phyloP scores from a whole-genome alignment of 83 land plant species.

The Diphasiastrum complanatum region DNA sequence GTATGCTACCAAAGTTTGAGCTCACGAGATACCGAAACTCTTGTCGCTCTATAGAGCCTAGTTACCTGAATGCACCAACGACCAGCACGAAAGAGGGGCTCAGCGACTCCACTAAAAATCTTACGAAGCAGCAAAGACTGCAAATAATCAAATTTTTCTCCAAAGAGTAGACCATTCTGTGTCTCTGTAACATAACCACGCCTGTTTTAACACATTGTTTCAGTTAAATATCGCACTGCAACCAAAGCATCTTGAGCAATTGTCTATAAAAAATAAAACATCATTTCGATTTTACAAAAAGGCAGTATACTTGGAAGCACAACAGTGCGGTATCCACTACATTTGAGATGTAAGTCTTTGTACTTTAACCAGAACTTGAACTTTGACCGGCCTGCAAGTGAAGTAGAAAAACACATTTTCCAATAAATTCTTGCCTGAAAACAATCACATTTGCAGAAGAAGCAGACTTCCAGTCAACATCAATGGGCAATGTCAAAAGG shows the following conservation, averaged over 20 bases:
- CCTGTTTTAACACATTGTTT: conserved; percentile 33
- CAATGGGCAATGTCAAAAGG: conserved; percentile 80
- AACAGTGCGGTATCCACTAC: too few species aligned
- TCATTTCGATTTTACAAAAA: too few species aligned
- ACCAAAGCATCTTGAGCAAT: too few species aligned
- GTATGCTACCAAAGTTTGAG: too few species aligned
- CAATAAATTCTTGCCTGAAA: conserved; percentile 45
- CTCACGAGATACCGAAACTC: too few species aligned
- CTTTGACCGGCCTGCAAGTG: not conserved
- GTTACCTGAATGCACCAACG: conserved; percentile 61
- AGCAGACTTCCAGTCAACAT: conserved; percentile 87
- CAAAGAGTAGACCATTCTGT: conserved; percentile 78
- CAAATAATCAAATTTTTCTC: conserved; percentile 80
- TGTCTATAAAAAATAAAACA: too few species aligned
- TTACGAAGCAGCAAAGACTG: conserved; percentile 67
- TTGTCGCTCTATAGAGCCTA: too few species aligned
- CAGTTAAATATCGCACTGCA: too few species aligned
- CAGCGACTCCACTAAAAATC: conserved; percentile 41
- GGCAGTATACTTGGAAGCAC: too few species aligned
- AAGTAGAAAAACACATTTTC: not conserved
- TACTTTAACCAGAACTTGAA: not conserved
- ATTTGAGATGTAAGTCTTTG: too few species aligned
- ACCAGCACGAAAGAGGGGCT: conserved; percentile 52
- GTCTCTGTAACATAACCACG: conserved; percentile 85
- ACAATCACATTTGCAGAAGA: conserved; percentile 75